Conservation (phyloP, 352 stramenopile genomes). For the Globisporangium sylvaticum region DNA sequence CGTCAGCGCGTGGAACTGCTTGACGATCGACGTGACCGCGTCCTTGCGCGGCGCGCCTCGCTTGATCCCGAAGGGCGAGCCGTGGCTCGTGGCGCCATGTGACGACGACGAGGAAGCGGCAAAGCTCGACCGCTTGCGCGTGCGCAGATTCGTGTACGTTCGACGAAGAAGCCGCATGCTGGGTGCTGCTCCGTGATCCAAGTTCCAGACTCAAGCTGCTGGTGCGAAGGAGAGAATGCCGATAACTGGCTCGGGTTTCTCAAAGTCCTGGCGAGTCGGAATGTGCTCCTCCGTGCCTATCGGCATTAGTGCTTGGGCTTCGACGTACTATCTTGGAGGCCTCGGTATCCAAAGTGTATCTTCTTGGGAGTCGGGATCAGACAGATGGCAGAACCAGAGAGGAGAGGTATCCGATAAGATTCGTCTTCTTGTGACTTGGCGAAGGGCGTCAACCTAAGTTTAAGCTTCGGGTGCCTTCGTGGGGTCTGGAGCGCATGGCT, state of each 20-base stretch:
- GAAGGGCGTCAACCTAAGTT: neutral
- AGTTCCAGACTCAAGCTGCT: neutral
- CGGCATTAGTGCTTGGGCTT: neutral
- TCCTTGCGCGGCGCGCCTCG: constrained; percentile 20
- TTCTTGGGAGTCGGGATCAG: neutral
- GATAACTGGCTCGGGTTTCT: neutral
- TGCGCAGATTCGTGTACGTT: constrained; percentile 17
- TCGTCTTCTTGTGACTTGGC: neutral
- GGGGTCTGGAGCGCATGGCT: neutral
- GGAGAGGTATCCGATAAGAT: neutral
- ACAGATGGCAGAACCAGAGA: neutral
- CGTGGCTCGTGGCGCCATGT: neutral
- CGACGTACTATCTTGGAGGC: neutral
- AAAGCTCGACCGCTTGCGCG: constrained; percentile 9
- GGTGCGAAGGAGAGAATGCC: neutral
- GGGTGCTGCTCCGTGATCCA: neutral
- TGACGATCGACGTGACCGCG: constrained; percentile 37
- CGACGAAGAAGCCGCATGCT: constrained; percentile 19
- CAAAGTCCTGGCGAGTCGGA: neutral
- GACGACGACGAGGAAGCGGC: neutral
- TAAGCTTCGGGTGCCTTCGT: neutral
- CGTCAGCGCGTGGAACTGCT: constrained; percentile 57
- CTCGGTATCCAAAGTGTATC: neutral
- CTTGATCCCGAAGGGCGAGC: constrained; percentile 9
- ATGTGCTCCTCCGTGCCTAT: neutral